Evolutionary conservation across 306 rosid genomes (phyloP), one percentile per base, ranked within the genome.

Genomic region (Cucurbita moschata): DNA sequence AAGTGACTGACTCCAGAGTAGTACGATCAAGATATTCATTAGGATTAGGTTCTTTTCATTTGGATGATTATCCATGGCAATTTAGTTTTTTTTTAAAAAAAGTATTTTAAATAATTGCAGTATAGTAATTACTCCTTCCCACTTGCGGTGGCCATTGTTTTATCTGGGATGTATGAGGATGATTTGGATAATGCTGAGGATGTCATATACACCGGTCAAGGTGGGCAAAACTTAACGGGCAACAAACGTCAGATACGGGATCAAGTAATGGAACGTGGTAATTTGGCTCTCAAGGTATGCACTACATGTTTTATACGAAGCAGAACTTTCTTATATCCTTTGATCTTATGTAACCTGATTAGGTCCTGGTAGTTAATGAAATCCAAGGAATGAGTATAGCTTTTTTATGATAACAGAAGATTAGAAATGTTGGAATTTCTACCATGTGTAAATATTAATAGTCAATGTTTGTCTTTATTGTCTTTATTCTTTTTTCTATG

Each of bases 161-260:
- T 94, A 63, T 94, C 99, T 6, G 99, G 99, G 75, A 85, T 85
- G 97, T 94, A 94, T 71, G 99, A 94, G 77, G 99, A 91, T 83
- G 99, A 94, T 75, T 73, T 89, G 58, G 99, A 94, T 77, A 94
- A 94, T 79, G 96, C 99, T 19, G 97, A 94, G 61, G 95, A 94
- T 71, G 87, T 94, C 60, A 78, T 91, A 54, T 94, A 94, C 84
- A 91, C 99, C 39, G 99, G 99, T 73, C 99, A 94, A 86, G 99
- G 99, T 72, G 99, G 99, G 44, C 96, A 94, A 69, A 87, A 94
- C 81, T 74, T 94, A 83, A 84, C 77, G 7, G 97, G 99, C 50
- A 77, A 94, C 78, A 94, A 89, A 76, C 92, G 97, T 57, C 99
- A 94, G 86, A 80, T 79, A 50, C 71, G 43, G 37, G 99, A 94